Evolutionary conservation across 352 stramenopile genomes (phyloP).

Genomic region (Globisporangium apiculatum): DNA sequence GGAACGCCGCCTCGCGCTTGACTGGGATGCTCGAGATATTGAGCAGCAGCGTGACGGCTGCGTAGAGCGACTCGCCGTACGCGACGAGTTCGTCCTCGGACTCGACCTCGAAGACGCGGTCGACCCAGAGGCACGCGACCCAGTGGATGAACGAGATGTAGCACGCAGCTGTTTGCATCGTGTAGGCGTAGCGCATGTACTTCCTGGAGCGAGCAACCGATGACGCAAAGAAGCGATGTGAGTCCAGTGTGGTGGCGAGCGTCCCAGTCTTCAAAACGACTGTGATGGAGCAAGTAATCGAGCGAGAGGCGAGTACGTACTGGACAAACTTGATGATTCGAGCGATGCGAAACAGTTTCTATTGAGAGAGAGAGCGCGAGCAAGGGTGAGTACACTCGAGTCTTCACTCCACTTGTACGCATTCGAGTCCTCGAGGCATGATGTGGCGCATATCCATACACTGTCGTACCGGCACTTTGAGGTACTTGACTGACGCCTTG

Average conservation of each 20-base stretch:
- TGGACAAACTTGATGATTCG: conserved; percentile 61
- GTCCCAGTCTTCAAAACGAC: no score
- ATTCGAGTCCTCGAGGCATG: not conserved
- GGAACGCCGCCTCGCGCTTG: conserved; percentile 29
- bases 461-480: conserved; percentile 43
- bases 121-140: conserved; percentile 48
- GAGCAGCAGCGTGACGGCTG: conserved; percentile 34
- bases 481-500: conserved; percentile 55
- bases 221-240: no score
- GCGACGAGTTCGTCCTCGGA: conserved; percentile 28
- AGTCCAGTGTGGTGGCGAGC: no score
- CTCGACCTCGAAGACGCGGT: conserved; percentile 21
- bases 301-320: conserved; percentile 14
- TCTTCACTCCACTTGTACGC: no score
- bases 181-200: conserved; percentile 58
- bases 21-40: conserved; percentile 40
- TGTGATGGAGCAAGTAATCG: no score
- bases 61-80: conserved; percentile 44
- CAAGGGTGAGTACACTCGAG: no score
- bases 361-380: not conserved
- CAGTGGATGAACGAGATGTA: conserved; percentile 61
- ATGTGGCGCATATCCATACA: not conserved
- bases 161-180: conserved; percentile 37
- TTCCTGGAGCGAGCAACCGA: conserved; percentile 21
- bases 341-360: conserved; percentile 63